These are phyloP conservation scores for Plasmodium yoelii DNA, from an alignment of 169 alveolate genomes.

Conservation along the genomic window DNA sequence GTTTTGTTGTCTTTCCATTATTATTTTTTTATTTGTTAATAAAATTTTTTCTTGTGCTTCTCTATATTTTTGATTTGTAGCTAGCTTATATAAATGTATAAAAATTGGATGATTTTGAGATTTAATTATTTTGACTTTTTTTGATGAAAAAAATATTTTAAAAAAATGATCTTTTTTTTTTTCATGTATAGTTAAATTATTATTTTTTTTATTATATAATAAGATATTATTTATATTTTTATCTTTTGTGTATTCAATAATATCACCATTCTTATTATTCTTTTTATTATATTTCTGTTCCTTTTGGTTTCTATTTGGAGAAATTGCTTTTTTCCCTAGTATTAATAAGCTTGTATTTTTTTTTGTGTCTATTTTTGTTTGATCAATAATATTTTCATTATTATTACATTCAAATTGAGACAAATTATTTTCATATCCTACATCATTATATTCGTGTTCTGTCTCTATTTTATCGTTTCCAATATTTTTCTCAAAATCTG, in stretches of 20 bases:
- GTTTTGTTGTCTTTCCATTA: constrained; percentile 56
- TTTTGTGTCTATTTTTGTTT: not conserved
- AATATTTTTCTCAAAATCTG: not conserved
- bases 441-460: not conserved
- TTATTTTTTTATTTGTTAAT: constrained; percentile 44
- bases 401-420: not conserved
- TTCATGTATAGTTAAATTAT: constrained; percentile 31
- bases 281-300: not conserved
- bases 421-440: not conserved
- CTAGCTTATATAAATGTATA: constrained; percentile 72
- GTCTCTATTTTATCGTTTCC: not conserved
- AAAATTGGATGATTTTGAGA: constrained; percentile 74
- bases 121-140: constrained; percentile 74
- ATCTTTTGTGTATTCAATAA: constrained; percentile 19
- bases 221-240: constrained; percentile 29
- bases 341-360: not conserved
- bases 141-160: constrained; percentile 72
- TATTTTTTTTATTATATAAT: not conserved
- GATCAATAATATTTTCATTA: not conserved
- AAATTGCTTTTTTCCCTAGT: not conserved
- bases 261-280: not conserved
- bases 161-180: constrained; percentile 67
- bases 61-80: constrained; percentile 58
- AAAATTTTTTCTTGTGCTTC: constrained; percentile 58
- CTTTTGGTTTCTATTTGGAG: not conserved